These are phyloP conservation scores for Otatea glauca DNA, from an alignment of 176 grass and related monocot species.

Conservation along the genomic window DNA sequence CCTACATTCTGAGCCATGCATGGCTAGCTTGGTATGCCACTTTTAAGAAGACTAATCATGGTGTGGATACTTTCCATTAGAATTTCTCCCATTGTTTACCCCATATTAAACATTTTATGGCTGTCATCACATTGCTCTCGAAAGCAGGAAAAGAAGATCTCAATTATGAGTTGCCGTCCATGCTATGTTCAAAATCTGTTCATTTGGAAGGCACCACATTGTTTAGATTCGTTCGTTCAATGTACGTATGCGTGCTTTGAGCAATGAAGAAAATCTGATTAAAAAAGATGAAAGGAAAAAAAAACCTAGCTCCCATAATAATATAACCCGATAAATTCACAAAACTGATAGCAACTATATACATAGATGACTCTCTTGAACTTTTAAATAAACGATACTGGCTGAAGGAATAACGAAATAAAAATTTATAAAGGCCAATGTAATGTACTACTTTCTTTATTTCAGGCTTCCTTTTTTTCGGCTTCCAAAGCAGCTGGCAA, in stretches of 20 bases:
- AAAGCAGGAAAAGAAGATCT: constrained; percentile 30
- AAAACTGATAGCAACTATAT: neutral
- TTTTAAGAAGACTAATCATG: constrained; percentile 12
- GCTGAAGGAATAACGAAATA: neutral
- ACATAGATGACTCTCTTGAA: neutral
- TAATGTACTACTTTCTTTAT: neutral
- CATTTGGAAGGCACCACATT: too few relatives aligned
- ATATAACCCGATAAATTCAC: neutral
- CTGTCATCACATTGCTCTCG: constrained; percentile 35
- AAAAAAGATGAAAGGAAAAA: neutral
- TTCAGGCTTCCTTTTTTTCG: constrained; percentile 25
- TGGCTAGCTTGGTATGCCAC: constrained; percentile 17
- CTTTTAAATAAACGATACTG: neutral
- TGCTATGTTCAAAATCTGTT: constrained; percentile 31
- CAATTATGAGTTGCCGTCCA: constrained; percentile 40
- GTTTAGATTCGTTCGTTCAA: neutral
- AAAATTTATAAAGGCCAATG: neutral
- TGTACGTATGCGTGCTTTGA: neutral
- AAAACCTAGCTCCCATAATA: neutral
- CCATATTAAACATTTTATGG: constrained; percentile 29
- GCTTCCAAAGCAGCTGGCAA: constrained; percentile 36
- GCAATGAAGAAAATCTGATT: neutral
- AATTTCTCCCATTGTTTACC: constrained; percentile 31
- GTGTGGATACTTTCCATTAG: constrained; percentile 32
- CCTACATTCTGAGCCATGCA: constrained; percentile 13